Conservation (phyloP, 805 yeast genomes). For the Brettanomyces naardenensis region DNA sequence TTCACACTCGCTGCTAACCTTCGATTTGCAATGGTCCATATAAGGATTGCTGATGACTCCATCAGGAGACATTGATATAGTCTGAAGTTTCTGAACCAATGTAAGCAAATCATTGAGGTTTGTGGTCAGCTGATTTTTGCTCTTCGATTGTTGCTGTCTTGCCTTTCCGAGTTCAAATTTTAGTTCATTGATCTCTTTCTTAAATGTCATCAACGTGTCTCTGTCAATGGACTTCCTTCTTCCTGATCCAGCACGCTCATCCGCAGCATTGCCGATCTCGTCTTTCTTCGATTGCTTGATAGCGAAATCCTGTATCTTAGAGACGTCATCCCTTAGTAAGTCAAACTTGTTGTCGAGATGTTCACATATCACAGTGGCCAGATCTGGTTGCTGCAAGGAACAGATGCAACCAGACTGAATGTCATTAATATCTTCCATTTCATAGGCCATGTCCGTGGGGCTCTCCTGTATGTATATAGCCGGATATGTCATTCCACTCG, state of each 20-base stretch:
- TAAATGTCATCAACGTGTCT: not conserved
- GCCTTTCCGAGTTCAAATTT: slow-evolving; percentile 52
- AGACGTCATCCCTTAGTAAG: slow-evolving; percentile 20
- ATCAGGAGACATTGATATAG: slow-evolving; percentile 18
- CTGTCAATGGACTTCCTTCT: too few species aligned
- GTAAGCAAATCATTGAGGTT: slow-evolving; percentile 32
- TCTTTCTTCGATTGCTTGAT: slow-evolving; percentile 16
- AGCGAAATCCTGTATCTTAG: slow-evolving; percentile 19
- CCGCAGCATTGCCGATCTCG: slow-evolving; percentile 2
- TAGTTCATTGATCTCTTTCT: slow-evolving; percentile 32
- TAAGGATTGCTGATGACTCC: slow-evolving; percentile 32
- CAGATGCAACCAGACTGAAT: slow-evolving; percentile 54
- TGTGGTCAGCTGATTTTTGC: slow-evolving; percentile 33
- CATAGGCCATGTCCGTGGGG: slow-evolving; percentile 55
- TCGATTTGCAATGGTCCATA: slow-evolving; percentile 68
- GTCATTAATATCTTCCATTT: slow-evolving; percentile 70
- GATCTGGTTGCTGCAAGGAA: slow-evolving; percentile 42
- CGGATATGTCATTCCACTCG: slow-evolving; percentile 52
- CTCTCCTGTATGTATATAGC: slow-evolving; percentile 67
- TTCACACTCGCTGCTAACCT: slow-evolving; percentile 73
- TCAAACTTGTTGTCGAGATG: slow-evolving; percentile 23
- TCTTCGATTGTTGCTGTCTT: slow-evolving; percentile 44
- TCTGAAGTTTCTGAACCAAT: slow-evolving; percentile 45
- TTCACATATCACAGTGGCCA: slow-evolving; percentile 15
- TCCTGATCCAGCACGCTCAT: not conserved